These are phyloP conservation scores for Russula vinacea DNA, from an alignment of 768 basidiomycete species.

Conservation along the genomic window DNA sequence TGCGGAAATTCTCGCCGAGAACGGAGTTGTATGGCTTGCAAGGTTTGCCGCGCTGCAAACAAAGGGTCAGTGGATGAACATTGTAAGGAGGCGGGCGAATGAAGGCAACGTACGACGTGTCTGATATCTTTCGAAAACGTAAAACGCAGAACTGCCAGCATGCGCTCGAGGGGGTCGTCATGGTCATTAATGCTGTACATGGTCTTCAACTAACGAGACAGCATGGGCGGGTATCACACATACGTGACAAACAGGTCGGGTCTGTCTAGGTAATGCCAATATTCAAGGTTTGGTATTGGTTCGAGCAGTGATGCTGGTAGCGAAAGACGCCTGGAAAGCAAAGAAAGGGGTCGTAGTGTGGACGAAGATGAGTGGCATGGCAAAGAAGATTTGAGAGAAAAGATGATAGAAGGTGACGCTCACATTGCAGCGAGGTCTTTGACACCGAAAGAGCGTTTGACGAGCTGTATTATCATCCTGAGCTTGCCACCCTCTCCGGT, in stretches of 20 bases:
- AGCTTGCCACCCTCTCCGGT: constrained; percentile 85
- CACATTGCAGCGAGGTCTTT: constrained; percentile 96
- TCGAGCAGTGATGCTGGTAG: constrained; percentile 90
- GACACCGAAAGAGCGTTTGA: constrained; percentile 88
- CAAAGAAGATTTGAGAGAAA: no score
- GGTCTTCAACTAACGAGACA: neutral
- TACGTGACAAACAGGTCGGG: constrained; percentile 91
- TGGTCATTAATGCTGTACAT: constrained; percentile 81
- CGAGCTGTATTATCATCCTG: constrained; percentile 88
- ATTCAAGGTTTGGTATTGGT: constrained; percentile 93
- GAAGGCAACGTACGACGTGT: constrained; percentile 61
- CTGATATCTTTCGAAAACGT: constrained; percentile 92
- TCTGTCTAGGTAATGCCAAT: constrained; percentile 90
- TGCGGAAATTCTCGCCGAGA: constrained; percentile 83
- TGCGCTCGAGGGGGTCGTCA: constrained; percentile 87
- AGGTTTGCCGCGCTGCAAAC: constrained; percentile 73
- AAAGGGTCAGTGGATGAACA: neutral
- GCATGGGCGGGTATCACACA: constrained; percentile 36
- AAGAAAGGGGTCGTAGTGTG: constrained; percentile 1
- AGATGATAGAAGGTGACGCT: constrained; percentile 25
- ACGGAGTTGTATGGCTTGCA: constrained; percentile 93
- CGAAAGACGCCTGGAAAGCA: constrained; percentile 72
- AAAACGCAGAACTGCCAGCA: constrained; percentile 89
- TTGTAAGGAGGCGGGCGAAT: neutral
- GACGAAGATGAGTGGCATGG: neutral